Evolutionary conservation across 177 flowering plant species (phyloP), one percentile per base, ranked within the genome.

Genomic region (Vitis hybrid): DNA sequence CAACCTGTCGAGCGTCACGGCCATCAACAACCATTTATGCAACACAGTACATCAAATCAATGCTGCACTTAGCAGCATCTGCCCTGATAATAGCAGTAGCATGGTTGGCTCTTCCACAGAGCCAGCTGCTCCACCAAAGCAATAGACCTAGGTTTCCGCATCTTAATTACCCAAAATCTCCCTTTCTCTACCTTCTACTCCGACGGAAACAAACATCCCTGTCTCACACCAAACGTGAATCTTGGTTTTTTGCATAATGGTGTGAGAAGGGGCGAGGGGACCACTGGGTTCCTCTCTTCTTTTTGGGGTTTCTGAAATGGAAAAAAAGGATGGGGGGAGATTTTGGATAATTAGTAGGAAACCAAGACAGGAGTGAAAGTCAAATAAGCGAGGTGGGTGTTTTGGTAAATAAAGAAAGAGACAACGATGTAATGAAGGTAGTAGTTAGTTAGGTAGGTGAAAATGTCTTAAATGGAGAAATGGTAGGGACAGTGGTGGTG

Each of bases 11-110:
- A 89, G 87, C 74, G 86, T 89, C 45, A 80, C 83, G 0, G 88
- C 92, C 51, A 80, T 91, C 69, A 93, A 87, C 86, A 85, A 79
- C 78, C 97, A 89, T 72, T 56, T 95, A 1, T 75, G 87, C 88
- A 88, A 74, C 80, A 83, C 80, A 12, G 89, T 93, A 15, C 80
- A 87, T 49, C 97, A 93, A 72, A 93, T 95, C 74, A 79, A 13
- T 18, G 77, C 81, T 0, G 87, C 89, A 26, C 89, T 95, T 40
- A 61, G 71, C 59, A 66, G 58, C 75, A 7, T 12, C 64, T 52
- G 63, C 70, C 62, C 62, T 51, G 73, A 70, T 34, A 75, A 68
- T 66, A 73, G 51, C 13, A 73, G 12, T 19, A 23, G 70, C 54
- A 56, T 23, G 30, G 68, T 61, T 5, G 82, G 74, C 64, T 67